Conservation (phyloP, 2,329 filamentous ascomycete species). For the Ophiosphaerella korrae region DNA sequence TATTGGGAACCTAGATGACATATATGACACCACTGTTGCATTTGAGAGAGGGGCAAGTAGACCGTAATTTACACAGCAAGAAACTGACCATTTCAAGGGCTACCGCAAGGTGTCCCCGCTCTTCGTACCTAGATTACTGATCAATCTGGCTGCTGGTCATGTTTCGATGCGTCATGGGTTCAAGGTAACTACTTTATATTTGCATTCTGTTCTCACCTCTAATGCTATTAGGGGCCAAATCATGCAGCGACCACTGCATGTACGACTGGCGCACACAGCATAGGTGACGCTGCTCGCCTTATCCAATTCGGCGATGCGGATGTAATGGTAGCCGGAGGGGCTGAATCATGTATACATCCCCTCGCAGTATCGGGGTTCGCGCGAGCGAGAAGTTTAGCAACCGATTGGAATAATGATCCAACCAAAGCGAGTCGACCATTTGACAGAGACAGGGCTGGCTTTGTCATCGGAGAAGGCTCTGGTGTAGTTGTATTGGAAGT, state of each 20-base stretch:
- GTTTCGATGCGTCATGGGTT: conserved; percentile 92
- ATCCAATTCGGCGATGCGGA: conserved; percentile 90
- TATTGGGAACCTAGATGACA: conserved; percentile 90
- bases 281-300: conserved; percentile 92
- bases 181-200: conserved; percentile 50
- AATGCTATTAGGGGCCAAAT: conserved; percentile 71
- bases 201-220: conserved; percentile 1
- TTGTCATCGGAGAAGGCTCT: conserved; percentile 92
- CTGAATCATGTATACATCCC: conserved; percentile 95
- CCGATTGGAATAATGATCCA: conserved; percentile 76
- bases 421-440: conserved; percentile 81
- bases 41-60: conserved; percentile 72
- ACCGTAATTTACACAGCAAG: too few relatives aligned
- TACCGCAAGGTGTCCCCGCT: conserved; percentile 92
- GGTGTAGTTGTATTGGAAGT: conserved; percentile 84
- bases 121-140: conserved; percentile 90
- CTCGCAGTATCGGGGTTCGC: conserved; percentile 91
- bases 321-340: conserved; percentile 94
- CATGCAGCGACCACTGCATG: conserved; percentile 93
- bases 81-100: conserved; percentile 60
- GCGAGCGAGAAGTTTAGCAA: conserved; percentile 82
- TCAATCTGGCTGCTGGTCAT: conserved; percentile 93
- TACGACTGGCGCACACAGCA: conserved; percentile 91
- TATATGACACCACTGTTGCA: conserved; percentile 80
- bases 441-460: conserved; percentile 77